A percentile compares a stretch with the other conserved stretches of the same genome.
Evolutionary conservation across 345 rosid species (phyloP).

Genomic region (Brassica carinata): DNA sequence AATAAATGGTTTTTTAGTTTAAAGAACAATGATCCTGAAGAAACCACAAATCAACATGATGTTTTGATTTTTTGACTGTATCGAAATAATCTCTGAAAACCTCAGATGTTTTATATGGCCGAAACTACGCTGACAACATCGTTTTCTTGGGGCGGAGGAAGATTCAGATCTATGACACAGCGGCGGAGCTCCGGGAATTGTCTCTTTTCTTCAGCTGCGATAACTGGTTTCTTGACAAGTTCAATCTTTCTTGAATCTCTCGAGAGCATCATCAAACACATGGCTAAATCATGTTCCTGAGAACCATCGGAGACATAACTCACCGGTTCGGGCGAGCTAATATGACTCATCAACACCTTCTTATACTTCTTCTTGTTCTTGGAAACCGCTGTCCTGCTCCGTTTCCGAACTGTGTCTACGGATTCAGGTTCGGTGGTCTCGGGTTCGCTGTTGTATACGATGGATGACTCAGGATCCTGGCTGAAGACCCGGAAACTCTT

Average conservation of each 20-base stretch:
- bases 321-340: slow-evolving; percentile 62
- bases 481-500: slow-evolving; percentile 61
- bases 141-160: slow-evolving; percentile 83
- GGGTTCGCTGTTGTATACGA: slow-evolving; percentile 64
- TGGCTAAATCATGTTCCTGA: slow-evolving; percentile 77
- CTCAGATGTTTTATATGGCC: slow-evolving; percentile 13
- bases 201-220: slow-evolving; percentile 36
- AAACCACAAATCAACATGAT: slow-evolving; percentile 23
- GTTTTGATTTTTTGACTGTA: background rate
- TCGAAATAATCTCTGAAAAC: background rate
- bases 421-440: slow-evolving; percentile 75
- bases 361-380: slow-evolving; percentile 26
- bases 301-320: slow-evolving; percentile 78
- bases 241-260: slow-evolving; percentile 63
- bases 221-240: slow-evolving; percentile 27
- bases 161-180: slow-evolving; percentile 82
- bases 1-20: background rate
- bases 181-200: slow-evolving; percentile 34
- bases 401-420: slow-evolving; percentile 58
- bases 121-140: slow-evolving; percentile 41
- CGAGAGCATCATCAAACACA: slow-evolving; percentile 94
- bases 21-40: slow-evolving; percentile 32
- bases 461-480: slow-evolving; percentile 47
- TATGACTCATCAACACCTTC: slow-evolving; percentile 15
- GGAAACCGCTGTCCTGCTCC: slow-evolving; percentile 37